Evolutionary conservation across 225 moss, liverwort and hornwort genomes (phyloP).

Genomic region (Straminergon stramineum): DNA sequence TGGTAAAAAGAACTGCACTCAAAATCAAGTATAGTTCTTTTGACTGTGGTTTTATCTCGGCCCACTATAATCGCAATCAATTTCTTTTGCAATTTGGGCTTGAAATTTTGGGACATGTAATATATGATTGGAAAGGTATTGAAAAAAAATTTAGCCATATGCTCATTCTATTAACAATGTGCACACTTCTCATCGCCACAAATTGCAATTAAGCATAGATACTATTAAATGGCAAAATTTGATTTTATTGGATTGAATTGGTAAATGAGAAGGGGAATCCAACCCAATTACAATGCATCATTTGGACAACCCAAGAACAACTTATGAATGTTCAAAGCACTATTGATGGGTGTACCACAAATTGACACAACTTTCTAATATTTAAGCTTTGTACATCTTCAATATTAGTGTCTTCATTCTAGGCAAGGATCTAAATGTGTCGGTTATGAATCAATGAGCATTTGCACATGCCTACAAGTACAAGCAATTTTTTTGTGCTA

Average conservation of each 20-base stretch:
- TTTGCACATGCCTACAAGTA: neutral
- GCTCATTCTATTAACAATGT: neutral
- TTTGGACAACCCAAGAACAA: neutral
- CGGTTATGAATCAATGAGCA: accelerated
- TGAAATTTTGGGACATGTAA: no score
- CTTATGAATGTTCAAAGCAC: neutral
- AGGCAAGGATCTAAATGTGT: neutral
- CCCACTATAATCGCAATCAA: no score
- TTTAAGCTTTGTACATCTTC: neutral
- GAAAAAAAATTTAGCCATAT: no score
- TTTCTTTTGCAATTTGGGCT: no score
- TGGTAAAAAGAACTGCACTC: no score
- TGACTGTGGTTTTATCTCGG: no score
- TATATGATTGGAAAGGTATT: no score
- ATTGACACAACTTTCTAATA: neutral
- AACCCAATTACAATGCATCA: neutral
- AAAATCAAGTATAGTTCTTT: no score
- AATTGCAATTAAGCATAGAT: neutral
- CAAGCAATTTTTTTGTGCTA: neutral
- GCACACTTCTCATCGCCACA: accelerated
- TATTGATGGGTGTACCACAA: no score
- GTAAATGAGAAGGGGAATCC: neutral
- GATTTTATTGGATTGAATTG: accelerated
- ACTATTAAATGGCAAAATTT: neutral
- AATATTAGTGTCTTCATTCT: neutral